Base-by-base conservation (phyloP, 73 alveolate species). In the Blepharisma japonicum region DNA sequence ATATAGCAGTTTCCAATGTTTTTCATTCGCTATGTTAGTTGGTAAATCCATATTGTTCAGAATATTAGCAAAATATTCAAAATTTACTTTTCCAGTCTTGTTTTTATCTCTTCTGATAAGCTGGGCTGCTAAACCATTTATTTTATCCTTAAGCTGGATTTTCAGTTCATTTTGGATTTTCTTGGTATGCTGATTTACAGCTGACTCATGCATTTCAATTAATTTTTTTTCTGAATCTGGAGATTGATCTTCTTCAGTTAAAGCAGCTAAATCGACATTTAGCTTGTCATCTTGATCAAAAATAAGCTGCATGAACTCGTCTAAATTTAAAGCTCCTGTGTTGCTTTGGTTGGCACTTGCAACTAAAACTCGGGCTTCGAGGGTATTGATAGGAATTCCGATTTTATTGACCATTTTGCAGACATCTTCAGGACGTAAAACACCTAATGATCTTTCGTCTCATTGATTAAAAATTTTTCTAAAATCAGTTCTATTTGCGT, bases 341-440 rank as follows among this genome's bases (percentile, higher is more conserved):
- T 88, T 89, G 83, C 96, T 93, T 80, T 82, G 79, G 78, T 96
- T 97, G 3, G 98, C 96, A 83, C 94, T 89, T 9, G 91, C 90
- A n/a, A 96, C 87, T 56, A 96, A 79, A 27, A 96, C 97, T 72
- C 87, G 66, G 7, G 98, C 94, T 78, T 96, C 99, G 68, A 94
- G 95, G 56, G 77, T 80, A 81, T 92, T 93, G 8, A 96, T 92
- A 21, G 94, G 94, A 55, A 96, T 92, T 54, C 98, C 98, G 84
- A 96, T 82, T 80, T 91, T 91, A 53, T 95, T 86, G 77, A 96
- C 89, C 97, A 96, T 95, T 55, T 76, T 86, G 61, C 81, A 91
- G n/a, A 94, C 83, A 85, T 96, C 98, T 50, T 86, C 85, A 7
- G 88, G 80, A 25, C 83, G 86, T 4, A 95, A 70, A 56, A 84